Base-by-base conservation (phyloP, 768 basidiomycete genomes). In the Kwoniella mangroviensis region DNA sequence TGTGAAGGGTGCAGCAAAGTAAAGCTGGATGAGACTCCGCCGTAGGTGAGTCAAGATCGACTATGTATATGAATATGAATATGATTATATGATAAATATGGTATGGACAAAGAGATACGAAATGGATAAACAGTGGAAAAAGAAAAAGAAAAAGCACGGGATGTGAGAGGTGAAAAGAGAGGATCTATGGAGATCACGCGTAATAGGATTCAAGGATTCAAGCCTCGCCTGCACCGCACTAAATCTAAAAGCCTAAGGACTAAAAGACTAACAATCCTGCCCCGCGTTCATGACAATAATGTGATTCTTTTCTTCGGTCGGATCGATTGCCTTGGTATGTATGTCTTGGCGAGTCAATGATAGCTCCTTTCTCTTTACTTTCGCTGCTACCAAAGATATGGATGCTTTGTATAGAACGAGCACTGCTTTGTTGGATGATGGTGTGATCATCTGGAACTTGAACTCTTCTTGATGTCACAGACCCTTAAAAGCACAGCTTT, bases 281-380 rank as follows among this genome's bases (percentile, higher is more conserved):
- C 58, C 26, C 58, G 58, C 58, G 58, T 34, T 41, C 12, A 42
- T 60, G n/a, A n/a, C n/a, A n/a, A n/a, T n/a, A n/a, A n/a, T n/a
- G n/a, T n/a, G n/a, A n/a, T n/a, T n/a, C n/a, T n/a, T n/a, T n/a
- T n/a, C n/a, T n/a, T n/a, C n/a, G n/a, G n/a, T n/a, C n/a, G n/a
- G n/a, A n/a, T n/a, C n/a, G n/a, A n/a, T n/a, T n/a, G n/a, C n/a
- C n/a, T n/a, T n/a, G n/a, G n/a, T n/a, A n/a, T 34, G 34, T 34
- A 34, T 34, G 6, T 34, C 34, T 34, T 34, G 34, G 34, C 34
- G 34, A 34, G 34, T 34, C 34, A 34, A 34, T 5, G 1, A 34
- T 34, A 34, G 4, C 9, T 34, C 34, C 34, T 34, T 34, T 34
- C 6, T 34, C 4, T 28, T 34, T 34, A 0, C 9, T 34, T 34